Evolutionary conservation across 2,329 filamentous ascomycete species (phyloP).

Genomic region (Epichloe scottii): DNA sequence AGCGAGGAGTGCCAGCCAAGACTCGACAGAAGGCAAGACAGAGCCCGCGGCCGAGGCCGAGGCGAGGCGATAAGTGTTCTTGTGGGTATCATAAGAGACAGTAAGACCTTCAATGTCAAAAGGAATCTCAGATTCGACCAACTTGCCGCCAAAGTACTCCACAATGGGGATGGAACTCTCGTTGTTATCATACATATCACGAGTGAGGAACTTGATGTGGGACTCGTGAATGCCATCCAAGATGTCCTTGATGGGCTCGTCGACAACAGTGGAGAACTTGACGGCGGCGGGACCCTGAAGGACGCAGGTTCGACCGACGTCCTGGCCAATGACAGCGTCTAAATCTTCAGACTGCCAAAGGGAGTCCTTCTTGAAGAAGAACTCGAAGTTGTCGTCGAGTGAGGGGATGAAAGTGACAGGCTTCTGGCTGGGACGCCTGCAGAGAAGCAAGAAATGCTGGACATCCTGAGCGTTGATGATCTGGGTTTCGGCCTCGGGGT

Average conservation of each 20-base stretch:
- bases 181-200: constrained; percentile 68
- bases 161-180: constrained; percentile 65
- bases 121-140: constrained; percentile 59
- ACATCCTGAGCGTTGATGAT: constrained; percentile 98
- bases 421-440: constrained; percentile 86
- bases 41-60: constrained; percentile 59
- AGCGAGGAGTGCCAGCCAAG: constrained; percentile 81
- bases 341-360: constrained; percentile 98
- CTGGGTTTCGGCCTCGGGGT: constrained; percentile 77
- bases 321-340: constrained; percentile 88
- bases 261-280: constrained; percentile 76
- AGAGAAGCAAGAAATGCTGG: constrained; percentile 89
- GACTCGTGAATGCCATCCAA: constrained; percentile 79
- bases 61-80: constrained; percentile 75
- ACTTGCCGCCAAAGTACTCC: constrained; percentile 91
- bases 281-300: constrained; percentile 88
- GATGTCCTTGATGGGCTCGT: constrained; percentile 92
- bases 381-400: constrained; percentile 96
- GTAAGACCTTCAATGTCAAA: constrained; percentile 77
- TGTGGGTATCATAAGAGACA: constrained; percentile 63
- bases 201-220: constrained; percentile 69
- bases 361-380: constrained; percentile 99
- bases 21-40: constrained; percentile 63
- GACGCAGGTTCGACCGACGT: constrained; percentile 92
- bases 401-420: constrained; percentile 90